Percentiles rank a stretch among this genome's conserved stretches.
Conservation (phyloP, 148 eudicot genomes). For the Hydrangea macrophylla region DNA sequence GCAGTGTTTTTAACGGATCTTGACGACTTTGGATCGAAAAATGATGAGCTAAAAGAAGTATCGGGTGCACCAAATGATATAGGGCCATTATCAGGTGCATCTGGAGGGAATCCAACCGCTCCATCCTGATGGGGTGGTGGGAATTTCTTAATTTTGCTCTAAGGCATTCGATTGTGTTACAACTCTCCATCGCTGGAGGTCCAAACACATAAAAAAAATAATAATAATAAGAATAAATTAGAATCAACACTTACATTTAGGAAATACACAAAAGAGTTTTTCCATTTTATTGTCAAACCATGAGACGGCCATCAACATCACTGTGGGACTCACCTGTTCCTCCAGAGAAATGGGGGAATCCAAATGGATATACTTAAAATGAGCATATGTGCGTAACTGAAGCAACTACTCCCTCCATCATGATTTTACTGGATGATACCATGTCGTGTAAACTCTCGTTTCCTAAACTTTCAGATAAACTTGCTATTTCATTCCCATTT, state of each 20-base stretch:
- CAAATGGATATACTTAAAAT: background rate
- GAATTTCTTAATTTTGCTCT: slow-evolving; percentile 72
- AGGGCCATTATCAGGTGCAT: slow-evolving; percentile 32
- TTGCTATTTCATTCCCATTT: too few species aligned
- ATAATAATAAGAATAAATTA: slow-evolving; percentile 8
- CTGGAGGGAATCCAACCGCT: slow-evolving; percentile 52
- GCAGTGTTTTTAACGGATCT: slow-evolving; percentile 40
- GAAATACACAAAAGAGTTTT: too few species aligned
- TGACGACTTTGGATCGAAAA: slow-evolving; percentile 44
- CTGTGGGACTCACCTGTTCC: too few species aligned
- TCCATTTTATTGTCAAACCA: too few species aligned
- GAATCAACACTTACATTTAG: background rate
- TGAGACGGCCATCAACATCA: too few species aligned
- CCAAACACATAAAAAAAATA: too few species aligned
- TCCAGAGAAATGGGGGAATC: too few species aligned
- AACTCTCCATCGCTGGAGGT: slow-evolving; percentile 56
- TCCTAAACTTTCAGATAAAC: too few species aligned
- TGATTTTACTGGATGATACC: background rate
- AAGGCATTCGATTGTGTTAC: slow-evolving; percentile 53
- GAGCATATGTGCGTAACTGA: background rate
- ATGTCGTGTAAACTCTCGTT: too few species aligned
- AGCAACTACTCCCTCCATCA: too few species aligned
- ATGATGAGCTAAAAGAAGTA: slow-evolving; percentile 49
- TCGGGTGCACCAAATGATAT: slow-evolving; percentile 38
- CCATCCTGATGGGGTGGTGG: slow-evolving; percentile 87